A percentile compares a stretch with the other conserved stretches of the same genome.
Evolutionary conservation across 1,284 basidiomycete species (phyloP).

Genomic region (Cutaneotrichosporon sp.): DNA sequence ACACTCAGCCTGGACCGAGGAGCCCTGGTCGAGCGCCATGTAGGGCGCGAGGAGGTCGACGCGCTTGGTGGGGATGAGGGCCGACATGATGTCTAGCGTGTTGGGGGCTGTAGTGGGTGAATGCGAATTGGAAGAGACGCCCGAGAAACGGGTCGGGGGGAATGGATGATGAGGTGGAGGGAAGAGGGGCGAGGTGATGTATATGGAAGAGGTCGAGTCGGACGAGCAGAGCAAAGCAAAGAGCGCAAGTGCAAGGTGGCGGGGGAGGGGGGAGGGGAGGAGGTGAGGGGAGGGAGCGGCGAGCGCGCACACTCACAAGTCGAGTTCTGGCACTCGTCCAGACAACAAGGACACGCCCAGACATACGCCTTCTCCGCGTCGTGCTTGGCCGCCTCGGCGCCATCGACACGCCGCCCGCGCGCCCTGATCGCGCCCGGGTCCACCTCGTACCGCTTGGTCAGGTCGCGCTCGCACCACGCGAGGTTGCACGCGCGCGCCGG

Average conservation of each 20-base stretch:
- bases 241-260: too few relatives aligned
- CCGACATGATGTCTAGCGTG: conserved; percentile 40
- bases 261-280: too few relatives aligned
- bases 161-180: not conserved
- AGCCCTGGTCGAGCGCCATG: conserved; percentile 81
- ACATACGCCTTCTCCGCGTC: conserved; percentile 19
- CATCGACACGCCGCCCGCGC: conserved; percentile 4
- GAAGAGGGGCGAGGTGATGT: not conserved
- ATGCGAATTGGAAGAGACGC: not conserved
- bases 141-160: not conserved
- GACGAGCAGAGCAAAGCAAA: too few relatives aligned
- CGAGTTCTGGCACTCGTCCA: conserved; percentile 35
- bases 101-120: not conserved
- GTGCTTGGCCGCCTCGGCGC: conserved; percentile 17
- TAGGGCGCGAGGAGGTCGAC: conserved; percentile 84
- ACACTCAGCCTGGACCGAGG: conserved; percentile 92
- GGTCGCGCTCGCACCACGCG: conserved; percentile 37
- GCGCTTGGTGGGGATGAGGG: conserved; percentile 60
- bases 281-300: too few relatives aligned
- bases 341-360: conserved; percentile 39
- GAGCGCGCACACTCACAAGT: conserved; percentile 28
- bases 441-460: conserved; percentile 32
- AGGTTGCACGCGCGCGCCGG: conserved; percentile 32
- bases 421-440: conserved; percentile 15
- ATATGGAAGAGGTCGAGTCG: not conserved